These are phyloP conservation scores for Coemansia sp. DNA, from an alignment of 192 early-diverging fungal species.

Conservation along the genomic window DNA sequence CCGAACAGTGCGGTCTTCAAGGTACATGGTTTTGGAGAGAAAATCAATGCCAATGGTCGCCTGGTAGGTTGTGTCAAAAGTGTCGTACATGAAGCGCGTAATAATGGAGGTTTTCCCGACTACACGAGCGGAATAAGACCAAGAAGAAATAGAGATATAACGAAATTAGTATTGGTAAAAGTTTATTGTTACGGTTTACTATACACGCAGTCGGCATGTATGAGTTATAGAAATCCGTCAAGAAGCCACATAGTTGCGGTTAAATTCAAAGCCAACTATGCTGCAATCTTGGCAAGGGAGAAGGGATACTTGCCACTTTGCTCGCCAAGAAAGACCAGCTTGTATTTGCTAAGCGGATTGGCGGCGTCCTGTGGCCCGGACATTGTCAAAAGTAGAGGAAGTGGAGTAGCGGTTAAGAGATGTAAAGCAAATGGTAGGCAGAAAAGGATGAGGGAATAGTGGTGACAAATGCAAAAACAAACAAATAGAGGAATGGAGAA, in stretches of 20 bases:
- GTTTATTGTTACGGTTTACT: background rate
- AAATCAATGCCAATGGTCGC: conserved; percentile 99
- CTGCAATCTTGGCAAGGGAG: background rate
- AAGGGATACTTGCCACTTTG: conserved; percentile 87
- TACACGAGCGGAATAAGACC: conserved; percentile 28
- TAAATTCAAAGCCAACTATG: background rate
- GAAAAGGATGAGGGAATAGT: background rate
- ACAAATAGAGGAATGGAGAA: background rate
- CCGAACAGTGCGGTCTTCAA: conserved; percentile 96
- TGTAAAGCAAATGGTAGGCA: background rate
- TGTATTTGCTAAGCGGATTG: conserved; percentile 86
- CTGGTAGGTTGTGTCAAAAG: conserved; percentile 99
- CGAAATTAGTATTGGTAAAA: background rate
- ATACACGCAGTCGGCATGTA: background rate
- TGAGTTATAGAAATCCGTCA: background rate
- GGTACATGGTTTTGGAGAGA: conserved; percentile 98
- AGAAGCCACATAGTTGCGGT: background rate
- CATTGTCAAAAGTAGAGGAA: conserved; percentile 12
- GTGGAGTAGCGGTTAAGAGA: background rate
- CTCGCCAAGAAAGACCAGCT: conserved; percentile 98
- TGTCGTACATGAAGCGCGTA: conserved; percentile 99
- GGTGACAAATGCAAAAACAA: conserved; percentile 2
- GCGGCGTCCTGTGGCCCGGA: conserved; percentile 44
- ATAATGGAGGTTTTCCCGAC: conserved; percentile 99
- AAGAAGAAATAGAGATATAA: background rate